phyloP scores from a whole-genome alignment of 2,329 filamentous ascomycete genomes.

The Aschersonia sp. region DNA sequence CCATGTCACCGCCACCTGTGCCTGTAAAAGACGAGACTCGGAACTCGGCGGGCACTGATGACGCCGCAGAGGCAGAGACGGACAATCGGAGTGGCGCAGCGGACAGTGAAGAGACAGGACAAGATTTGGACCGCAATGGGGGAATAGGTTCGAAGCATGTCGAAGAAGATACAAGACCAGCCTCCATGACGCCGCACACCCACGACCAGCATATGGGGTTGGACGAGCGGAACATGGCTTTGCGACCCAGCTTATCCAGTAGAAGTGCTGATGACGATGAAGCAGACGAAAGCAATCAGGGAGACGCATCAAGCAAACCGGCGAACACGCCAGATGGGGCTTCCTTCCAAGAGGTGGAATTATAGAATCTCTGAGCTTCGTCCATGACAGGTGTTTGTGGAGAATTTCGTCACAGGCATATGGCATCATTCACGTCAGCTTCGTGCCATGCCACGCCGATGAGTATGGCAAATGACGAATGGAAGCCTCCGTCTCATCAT shows the following conservation, averaged over 20 bases:
- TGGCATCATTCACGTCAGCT: too few species aligned
- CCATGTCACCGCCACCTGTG: slow-evolving; percentile 15
- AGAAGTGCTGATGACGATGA: slow-evolving; percentile 12
- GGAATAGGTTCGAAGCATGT: not conserved
- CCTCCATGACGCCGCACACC: slow-evolving; percentile 7
- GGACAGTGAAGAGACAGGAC: slow-evolving; percentile 12
- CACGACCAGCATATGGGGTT: slow-evolving; percentile 43
- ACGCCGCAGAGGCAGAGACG: slow-evolving; percentile 8
- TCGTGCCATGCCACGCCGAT: too few species aligned
- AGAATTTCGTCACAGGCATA: too few species aligned
- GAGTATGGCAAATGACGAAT: too few species aligned
- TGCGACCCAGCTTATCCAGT: slow-evolving; percentile 22
- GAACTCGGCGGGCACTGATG: slow-evolving; percentile 7
- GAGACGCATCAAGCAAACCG: slow-evolving; percentile 22
- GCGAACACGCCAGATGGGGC: slow-evolving; percentile 37
- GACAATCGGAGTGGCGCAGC: slow-evolving; percentile 8
- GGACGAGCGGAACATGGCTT: slow-evolving; percentile 37
- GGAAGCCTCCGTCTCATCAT: too few species aligned
- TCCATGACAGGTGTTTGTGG: too few species aligned
- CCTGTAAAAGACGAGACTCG: slow-evolving; percentile 11
- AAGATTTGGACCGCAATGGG: slow-evolving; percentile 5
- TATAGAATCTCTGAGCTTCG: slow-evolving; percentile 18
- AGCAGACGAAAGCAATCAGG: slow-evolving; percentile 12
- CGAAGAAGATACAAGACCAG: slow-evolving; percentile 21
- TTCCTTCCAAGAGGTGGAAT: slow-evolving; percentile 50